A percentile compares a stretch with the other conserved stretches of the same genome.
Conservation (phyloP, 2,329 filamentous ascomycete species). For the Lachnellula occidentalis region DNA sequence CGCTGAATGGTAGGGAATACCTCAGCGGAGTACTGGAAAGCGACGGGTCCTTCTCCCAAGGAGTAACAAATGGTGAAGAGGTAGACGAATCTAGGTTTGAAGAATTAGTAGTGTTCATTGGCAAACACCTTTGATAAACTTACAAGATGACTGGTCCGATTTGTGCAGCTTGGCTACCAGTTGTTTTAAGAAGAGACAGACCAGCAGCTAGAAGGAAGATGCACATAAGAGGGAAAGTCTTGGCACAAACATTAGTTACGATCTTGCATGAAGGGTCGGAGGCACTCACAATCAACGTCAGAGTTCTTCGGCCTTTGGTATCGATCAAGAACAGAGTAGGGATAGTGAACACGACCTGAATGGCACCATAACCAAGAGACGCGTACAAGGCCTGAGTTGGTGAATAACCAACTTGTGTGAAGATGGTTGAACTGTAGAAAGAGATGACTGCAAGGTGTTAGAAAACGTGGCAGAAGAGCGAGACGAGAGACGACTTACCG, state of each 20-base stretch:
- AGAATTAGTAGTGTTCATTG: not conserved
- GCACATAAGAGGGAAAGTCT: slow-evolving; percentile 8
- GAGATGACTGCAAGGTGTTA: slow-evolving; percentile 40
- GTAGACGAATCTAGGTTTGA: slow-evolving; percentile 46
- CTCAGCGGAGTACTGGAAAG: slow-evolving; percentile 56
- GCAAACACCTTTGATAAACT: not conserved
- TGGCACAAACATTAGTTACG: slow-evolving; percentile 23
- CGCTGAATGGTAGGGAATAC: slow-evolving; percentile 58
- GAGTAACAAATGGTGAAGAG: slow-evolving; percentile 62
- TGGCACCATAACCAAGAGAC: slow-evolving; percentile 58
- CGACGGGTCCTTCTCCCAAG: slow-evolving; percentile 55
- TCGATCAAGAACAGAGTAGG: slow-evolving; percentile 63
- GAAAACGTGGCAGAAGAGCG: slow-evolving; percentile 17
- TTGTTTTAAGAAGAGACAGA: slow-evolving; percentile 1
- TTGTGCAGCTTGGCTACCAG: slow-evolving; percentile 22
- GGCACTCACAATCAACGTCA: slow-evolving; percentile 27
- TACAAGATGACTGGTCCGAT: not conserved
- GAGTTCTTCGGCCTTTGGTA: slow-evolving; percentile 58
- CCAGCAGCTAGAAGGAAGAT: slow-evolving; percentile 4
- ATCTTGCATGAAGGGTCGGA: not conserved
- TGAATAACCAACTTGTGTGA: slow-evolving; percentile 48
- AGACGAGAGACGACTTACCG: slow-evolving; percentile 48
- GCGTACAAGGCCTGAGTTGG: slow-evolving; percentile 49
- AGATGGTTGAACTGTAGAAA: slow-evolving; percentile 59
- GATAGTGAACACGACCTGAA: slow-evolving; percentile 61